Evolutionary conservation across 2,329 filamentous ascomycete species (phyloP).

Genomic region (Fusarium agapanthi): DNA sequence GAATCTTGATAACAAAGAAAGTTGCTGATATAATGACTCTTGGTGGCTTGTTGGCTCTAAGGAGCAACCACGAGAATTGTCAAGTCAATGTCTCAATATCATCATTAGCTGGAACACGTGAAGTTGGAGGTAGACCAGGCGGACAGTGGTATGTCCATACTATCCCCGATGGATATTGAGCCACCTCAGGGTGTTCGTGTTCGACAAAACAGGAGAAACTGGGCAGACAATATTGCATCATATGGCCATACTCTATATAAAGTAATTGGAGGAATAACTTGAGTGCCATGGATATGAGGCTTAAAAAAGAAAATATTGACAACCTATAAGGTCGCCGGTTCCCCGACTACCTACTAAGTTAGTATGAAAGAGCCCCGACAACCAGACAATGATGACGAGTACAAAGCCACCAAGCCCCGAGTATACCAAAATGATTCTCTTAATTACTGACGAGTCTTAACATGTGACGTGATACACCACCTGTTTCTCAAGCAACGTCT

Average conservation of each 20-base stretch:
- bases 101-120: neutral
- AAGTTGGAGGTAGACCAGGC: neutral
- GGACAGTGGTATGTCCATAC: neutral
- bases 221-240: neutral
- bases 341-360: neutral
- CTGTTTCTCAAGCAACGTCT: slow-evolving; percentile 32
- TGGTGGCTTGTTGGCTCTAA: neutral
- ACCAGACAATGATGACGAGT: slow-evolving; percentile 30
- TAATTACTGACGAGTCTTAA: neutral
- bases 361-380: slow-evolving; percentile 12
- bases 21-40: neutral
- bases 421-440: neutral
- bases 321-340: slow-evolving; percentile 1
- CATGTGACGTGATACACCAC: slow-evolving; percentile 27
- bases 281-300: neutral
- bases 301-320: slow-evolving; percentile 3
- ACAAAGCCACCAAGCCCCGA: slow-evolving; percentile 3
- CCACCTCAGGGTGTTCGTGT: neutral
- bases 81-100: neutral
- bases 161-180: neutral
- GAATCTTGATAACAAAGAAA: neutral
- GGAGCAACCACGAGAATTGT: neutral
- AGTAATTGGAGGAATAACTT: neutral
- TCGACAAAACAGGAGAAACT: neutral
- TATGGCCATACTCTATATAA: neutral